These are phyloP conservation scores for Agaricales sp. DNA, from an alignment of 1,284 basidiomycete species.

Conservation along the genomic window DNA sequence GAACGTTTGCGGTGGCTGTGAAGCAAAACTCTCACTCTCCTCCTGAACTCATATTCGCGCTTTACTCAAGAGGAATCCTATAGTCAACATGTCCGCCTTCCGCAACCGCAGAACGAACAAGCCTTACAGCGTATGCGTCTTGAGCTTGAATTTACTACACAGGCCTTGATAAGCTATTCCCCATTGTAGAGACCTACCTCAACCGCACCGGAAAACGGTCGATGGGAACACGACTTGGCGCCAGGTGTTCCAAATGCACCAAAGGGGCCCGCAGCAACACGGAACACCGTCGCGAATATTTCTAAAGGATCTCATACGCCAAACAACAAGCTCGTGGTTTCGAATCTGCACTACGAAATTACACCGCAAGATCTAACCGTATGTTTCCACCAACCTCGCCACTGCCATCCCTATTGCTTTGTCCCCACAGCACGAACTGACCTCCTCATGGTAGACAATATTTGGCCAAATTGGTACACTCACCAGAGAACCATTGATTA, in stretches of 20 bases:
- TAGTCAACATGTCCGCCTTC: too few species aligned
- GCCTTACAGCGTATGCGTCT: background rate
- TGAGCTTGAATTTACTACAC: too few species aligned
- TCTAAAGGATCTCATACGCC: conserved; percentile 8
- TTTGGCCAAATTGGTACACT: conserved; percentile 92
- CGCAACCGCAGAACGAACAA: background rate
- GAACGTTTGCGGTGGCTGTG: too few species aligned
- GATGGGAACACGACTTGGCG: background rate
- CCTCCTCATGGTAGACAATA: conserved; percentile 49
- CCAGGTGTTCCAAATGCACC: background rate
- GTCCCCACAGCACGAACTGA: conserved; percentile 5
- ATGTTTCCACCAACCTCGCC: conserved; percentile 19
- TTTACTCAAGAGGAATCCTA: too few species aligned
- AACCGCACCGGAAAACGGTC: background rate
- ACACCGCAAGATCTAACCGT: conserved; percentile 84
- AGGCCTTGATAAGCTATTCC: background rate
- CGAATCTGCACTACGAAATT: conserved; percentile 91
- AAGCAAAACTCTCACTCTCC: too few species aligned
- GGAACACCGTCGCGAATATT: background rate
- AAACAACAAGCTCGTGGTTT: conserved; percentile 67
- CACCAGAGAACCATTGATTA: conserved; percentile 84
- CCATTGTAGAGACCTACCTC: background rate
- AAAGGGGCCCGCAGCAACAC: background rate
- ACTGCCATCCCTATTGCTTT: conserved; percentile 3
- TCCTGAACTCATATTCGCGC: too few species aligned